Evolutionary conservation across 345 rosid genomes (phyloP), one percentile per base, ranked within the genome.

Genomic region (Nephelium lappaceum): DNA sequence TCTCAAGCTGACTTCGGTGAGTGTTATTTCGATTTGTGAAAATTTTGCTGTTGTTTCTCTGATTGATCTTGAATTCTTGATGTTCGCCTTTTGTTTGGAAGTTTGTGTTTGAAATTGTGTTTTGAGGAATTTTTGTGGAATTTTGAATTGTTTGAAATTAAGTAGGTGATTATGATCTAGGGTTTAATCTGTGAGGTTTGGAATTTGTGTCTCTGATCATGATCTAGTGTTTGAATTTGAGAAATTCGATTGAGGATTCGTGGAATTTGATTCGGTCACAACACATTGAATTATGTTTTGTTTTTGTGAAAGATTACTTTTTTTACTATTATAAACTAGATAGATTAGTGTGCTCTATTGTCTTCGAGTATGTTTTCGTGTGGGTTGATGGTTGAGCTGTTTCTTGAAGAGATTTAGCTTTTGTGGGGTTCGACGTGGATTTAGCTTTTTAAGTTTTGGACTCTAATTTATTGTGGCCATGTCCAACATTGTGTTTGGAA

Each of bases 1-100:
- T 79, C 72, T 61, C 68, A 83, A 86, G 82, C 85, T 87, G 71
- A 21, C 69, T 67, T 74, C 77, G 85, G 93, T 92, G 57, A 73
- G 90, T 82, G 19, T 18, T 36, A 51, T 53, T 60, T 73, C 27
- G 3, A 14, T 69, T 41, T 49, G 14, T 76, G 62, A 81, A 67
- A 31, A 11, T 2, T 80, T 78, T 73, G 41, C 70, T 63, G 27
- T 62, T 60, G 24, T 62, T 23, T 38, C 10, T 82, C 16, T 77
- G 0, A 15, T 69, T 76, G 80, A 76, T 86, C 73, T 73, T 85
- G 58, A 31, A 31, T 31, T 45, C 12, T 45, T 45, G 11, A 67
- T 74, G 14, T 62, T 75, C 80, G 31, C 24, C 41, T 51, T 24
- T 14, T 65, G 74, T 58, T 77, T 24, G 60, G 27, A 10, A 16